Evolutionary conservation across 2,329 filamentous ascomycete species (phyloP), one percentile per base, ranked within the genome.

Genomic region (Pestalotiopsis sp.): DNA sequence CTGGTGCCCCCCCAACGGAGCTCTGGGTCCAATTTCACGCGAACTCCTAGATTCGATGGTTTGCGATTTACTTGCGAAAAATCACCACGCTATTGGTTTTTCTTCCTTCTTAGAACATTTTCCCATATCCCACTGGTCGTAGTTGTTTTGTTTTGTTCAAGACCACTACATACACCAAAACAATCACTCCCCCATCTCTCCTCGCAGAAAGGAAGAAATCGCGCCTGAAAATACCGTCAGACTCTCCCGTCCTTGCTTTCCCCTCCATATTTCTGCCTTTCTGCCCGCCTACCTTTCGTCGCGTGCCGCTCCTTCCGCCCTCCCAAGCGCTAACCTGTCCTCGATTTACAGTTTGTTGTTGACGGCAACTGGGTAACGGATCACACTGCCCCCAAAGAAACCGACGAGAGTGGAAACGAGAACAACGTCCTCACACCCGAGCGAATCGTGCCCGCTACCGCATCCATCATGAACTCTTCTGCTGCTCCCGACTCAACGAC

Each of bases 321-420:
- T 23, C 31, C 59, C n/a, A 36, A 39, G 20, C 39, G 64, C 64
- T 66, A 49, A 66, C 27, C 52, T 25, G 38, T 27, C 23, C 17
- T 66, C n/a, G 25, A 39, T 66, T 52, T 75, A 67, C 80, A 98
- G 95, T 99, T 97, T 81, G 93, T 99, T 75, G 95, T 98, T 73
- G 94, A 99, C 87, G 93, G 93, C 74, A 89, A 88, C 75, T 99
- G 96, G 96, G 90, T 90, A 64, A 92, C 91, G 79, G 95, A 98
- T 82, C 89, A 91, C 75, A 90, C 90, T 69, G 92, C 91, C 57
- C 92, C 93, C 69, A 91, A 92, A 82, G 95, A 98, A 83, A 89
- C 90, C 77, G 95, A 98, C 85, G 87, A 88, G 73, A 86, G 90
- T 76, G 92, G 93, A 76, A 97, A 95, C 87, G 86, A 94, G 76